Evolutionary conservation across 257 asterid genomes (phyloP), one percentile per base, ranked within the genome.

Genomic region (Hygrophila difformis): DNA sequence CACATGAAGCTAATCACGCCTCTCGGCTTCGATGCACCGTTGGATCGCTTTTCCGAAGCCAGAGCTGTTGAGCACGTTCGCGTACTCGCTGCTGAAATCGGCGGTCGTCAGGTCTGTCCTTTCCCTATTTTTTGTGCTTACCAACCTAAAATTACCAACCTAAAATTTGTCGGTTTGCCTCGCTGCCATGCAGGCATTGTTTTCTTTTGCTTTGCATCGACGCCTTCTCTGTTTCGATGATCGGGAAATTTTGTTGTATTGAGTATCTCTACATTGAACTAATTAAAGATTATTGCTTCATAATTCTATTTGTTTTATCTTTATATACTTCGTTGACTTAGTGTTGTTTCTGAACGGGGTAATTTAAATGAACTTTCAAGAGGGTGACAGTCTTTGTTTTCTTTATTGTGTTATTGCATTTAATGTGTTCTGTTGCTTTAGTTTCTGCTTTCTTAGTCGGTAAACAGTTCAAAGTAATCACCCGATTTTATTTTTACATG

Each of bases 21-120:
- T 19, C 96, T 86, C 51, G 82, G 70, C 2, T 8, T 50, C 16
- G 95, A 91, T 57, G 98, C 98, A 12, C 94, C 98, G 0, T 77
- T 54, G 37, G 75, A 82, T 70, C 93, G 81, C 12, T 91, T 91
- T 71, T 86, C 98, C 9, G 98, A 82, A 56, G 92, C 92, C 46
- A 74, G 98, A 53, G 96, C 98, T 16, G 49, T 91, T 47, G 72
- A 91, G 59, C 98, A 91, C 68, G 92, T 91, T 35, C 92, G 98
- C 42, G 95, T 91, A 19, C 68, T 91, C 42, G 69, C 98, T 3
- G 66, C 77, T 36, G 94, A 91, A 24, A 91, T 91, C 47, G 98
- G 93, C 56, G 92, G 82, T 39, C 96, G 98, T 35, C 98, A 91
- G 96, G 96, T 89, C 33, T 64, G 56, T 6, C 57, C 44, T 49